Conservation (phyloP, 2,329 filamentous ascomycete genomes). For the Penicillium sp. region DNA sequence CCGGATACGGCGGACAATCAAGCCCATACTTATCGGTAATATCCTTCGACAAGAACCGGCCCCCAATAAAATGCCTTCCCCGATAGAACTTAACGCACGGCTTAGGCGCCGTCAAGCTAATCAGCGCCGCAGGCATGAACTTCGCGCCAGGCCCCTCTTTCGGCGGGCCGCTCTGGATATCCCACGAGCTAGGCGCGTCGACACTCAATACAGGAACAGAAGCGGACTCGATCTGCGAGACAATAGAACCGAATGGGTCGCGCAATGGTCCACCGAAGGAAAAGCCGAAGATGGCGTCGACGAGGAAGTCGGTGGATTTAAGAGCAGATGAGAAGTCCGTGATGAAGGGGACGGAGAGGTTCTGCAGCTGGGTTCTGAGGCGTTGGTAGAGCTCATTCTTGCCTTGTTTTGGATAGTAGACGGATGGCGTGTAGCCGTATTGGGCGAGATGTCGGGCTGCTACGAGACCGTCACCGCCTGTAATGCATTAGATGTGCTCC, state of each 20-base stretch:
- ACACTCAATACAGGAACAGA: constrained; percentile 78
- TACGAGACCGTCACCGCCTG: constrained; percentile 90
- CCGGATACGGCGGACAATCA: constrained; percentile 77
- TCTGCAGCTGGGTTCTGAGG: constrained; percentile 77
- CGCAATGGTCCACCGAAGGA: constrained; percentile 88
- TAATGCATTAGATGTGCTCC: neutral
- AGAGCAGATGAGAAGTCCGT: constrained; percentile 72
- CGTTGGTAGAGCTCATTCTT: constrained; percentile 90
- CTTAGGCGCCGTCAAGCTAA: constrained; percentile 92
- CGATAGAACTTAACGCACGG: constrained; percentile 79
- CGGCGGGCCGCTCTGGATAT: constrained; percentile 84
- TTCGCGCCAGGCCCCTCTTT: constrained; percentile 70
- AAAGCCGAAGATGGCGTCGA: constrained; percentile 96
- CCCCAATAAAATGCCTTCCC: constrained; percentile 88
- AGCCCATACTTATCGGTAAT: constrained; percentile 85
- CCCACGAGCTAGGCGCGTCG: constrained; percentile 92
- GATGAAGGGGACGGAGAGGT: constrained; percentile 79
- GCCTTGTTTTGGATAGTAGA: constrained; percentile 91
- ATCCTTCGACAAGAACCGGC: constrained; percentile 75
- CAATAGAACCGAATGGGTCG: constrained; percentile 84
- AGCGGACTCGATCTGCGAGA: constrained; percentile 71
- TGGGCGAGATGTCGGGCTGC: constrained; percentile 87
- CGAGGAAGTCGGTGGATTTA: constrained; percentile 69
- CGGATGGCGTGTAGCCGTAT: constrained; percentile 82
- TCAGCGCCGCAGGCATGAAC: constrained; percentile 76